Percentiles rank a stretch among this genome's conserved stretches.
Conservation (phyloP, 2,329 filamentous ascomycete genomes). For the Hyphodiscus sp. region DNA sequence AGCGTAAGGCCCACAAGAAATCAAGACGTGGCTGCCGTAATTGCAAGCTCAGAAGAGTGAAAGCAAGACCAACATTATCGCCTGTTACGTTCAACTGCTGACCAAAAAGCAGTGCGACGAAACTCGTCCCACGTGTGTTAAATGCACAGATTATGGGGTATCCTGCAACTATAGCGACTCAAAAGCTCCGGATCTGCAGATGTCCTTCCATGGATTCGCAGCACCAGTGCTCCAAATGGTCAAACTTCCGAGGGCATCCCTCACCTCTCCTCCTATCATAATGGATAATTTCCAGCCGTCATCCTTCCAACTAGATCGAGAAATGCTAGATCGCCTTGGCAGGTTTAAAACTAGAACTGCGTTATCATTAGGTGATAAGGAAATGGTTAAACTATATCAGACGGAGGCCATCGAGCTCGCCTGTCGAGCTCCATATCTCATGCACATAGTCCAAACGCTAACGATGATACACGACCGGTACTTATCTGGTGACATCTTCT, state of each 20-base stretch:
- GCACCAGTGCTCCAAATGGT: background rate
- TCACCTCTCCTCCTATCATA: background rate
- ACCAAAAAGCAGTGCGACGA: constrained; percentile 44
- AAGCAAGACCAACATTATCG: constrained; percentile 32
- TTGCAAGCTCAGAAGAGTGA: constrained; percentile 48
- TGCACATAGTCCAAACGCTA: constrained; percentile 47
- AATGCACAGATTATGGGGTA: constrained; percentile 41
- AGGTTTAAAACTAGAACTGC: constrained; percentile 39
- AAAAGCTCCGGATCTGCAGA: constrained; percentile 28
- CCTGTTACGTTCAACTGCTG: background rate
- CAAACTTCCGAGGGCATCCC: background rate
- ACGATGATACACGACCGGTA: constrained; percentile 48
- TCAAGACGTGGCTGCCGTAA: constrained; percentile 48
- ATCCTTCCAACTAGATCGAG: constrained; percentile 14
- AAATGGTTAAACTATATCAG: constrained; percentile 31
- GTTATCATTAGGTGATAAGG: constrained; percentile 33
- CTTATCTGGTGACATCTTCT: constrained; percentile 21
- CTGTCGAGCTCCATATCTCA: constrained; percentile 36
- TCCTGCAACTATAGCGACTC: constrained; percentile 39
- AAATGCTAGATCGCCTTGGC: constrained; percentile 31
- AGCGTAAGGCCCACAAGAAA: constrained; percentile 40
- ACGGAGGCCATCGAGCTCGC: constrained; percentile 34
- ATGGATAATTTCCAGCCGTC: background rate
- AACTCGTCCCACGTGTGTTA: constrained; percentile 40
- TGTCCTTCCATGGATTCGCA: constrained; percentile 10